Base-by-base conservation (phyloP, 306 rosid genomes). In the Rosa rugosa region DNA sequence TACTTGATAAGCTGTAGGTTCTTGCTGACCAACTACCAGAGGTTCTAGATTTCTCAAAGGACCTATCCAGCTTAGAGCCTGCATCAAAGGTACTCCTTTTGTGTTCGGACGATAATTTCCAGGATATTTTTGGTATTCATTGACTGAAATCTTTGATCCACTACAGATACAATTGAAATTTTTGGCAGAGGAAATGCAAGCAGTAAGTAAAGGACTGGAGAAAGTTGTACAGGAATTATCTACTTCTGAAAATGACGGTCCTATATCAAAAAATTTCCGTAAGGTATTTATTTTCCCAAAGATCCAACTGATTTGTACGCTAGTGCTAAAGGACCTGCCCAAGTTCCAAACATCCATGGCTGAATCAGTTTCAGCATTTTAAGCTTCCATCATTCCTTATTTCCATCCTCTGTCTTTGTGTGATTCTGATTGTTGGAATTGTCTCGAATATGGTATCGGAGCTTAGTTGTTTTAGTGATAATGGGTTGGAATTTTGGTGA, bases 121-220 rank as follows among this genome's bases (percentile, higher is more conserved):
- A 20, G 71, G 76, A 31, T 69, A 9, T 14, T 69, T 73, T 16
- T 54, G 69, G 40, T 40, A 66, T 80, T 71, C 78, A 22, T 38
- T 22, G 69, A 84, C 84, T 78, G 69, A 73, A 74, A 69, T 25
- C 6, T 79, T 73, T 73, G 71, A 50, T 82, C 86, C 45, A 72
- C 40, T 45, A 65, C 86, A 94, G 98, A 83, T 91, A 87, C 98
- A 91, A 87, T 27, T 94, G 83, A 91, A 91, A 85, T 64, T 85
- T 84, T 80, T 94, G 90, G 98, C 96, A 5, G 98, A 94, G 85
- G 98, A 94, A 88, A 94, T 94, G 98, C 98, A 91, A 86, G 89
- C 97, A 65, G 75, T 94, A 81, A 90, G 90, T 91, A 94, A 91
- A 85, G 98, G 98, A 76, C 84, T 94, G 85, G 98, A 94, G 92